Evolutionary conservation across 805 yeast genomes (phyloP).

Genomic region (Helenozyma baotianmanensis): DNA sequence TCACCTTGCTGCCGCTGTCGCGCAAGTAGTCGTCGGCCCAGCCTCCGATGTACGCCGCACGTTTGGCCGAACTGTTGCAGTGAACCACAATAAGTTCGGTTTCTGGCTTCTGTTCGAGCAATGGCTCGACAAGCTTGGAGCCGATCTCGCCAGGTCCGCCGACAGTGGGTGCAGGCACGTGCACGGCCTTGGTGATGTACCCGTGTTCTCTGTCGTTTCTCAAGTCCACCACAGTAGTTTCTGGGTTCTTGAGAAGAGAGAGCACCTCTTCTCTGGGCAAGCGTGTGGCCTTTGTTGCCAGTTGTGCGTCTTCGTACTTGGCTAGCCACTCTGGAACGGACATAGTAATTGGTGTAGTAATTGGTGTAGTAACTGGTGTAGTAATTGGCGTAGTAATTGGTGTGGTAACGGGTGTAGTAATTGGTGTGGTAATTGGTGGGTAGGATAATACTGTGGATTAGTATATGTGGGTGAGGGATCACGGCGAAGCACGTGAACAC

Average conservation of each 20-base stretch:
- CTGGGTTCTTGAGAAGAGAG: conserved; percentile 8
- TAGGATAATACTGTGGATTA: too few relatives aligned
- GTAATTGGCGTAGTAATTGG: not conserved
- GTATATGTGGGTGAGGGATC: too few relatives aligned
- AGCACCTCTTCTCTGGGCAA: conserved; percentile 14
- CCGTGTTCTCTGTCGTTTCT: conserved; percentile 16
- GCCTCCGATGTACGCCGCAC: conserved; percentile 20
- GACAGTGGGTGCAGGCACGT: conserved; percentile 18
- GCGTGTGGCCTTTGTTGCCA: conserved; percentile 9
- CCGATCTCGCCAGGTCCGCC: conserved; percentile 13
- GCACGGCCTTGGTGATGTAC: conserved; percentile 13
- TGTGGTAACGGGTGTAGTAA: too few relatives aligned
- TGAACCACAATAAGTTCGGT: conserved; percentile 15
- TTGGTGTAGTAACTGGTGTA: not conserved
- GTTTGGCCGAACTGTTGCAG: conserved; percentile 19
- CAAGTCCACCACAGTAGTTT: conserved; percentile 16
- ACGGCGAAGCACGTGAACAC: too few relatives aligned
- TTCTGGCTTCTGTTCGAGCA: conserved; percentile 8
- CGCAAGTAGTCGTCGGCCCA: conserved; percentile 19
- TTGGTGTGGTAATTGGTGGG: too few relatives aligned
- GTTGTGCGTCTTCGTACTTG: conserved; percentile 7
- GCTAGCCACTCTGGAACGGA: conserved; percentile 13
- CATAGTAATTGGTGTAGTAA: not conserved
- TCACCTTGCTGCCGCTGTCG: conserved; percentile 10
- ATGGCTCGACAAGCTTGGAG: conserved; percentile 10